Percentiles rank a stretch among this genome's conserved stretches.
phyloP scores from a whole-genome alignment of 2,329 filamentous ascomycete species.

The Epichloe uncinata region DNA sequence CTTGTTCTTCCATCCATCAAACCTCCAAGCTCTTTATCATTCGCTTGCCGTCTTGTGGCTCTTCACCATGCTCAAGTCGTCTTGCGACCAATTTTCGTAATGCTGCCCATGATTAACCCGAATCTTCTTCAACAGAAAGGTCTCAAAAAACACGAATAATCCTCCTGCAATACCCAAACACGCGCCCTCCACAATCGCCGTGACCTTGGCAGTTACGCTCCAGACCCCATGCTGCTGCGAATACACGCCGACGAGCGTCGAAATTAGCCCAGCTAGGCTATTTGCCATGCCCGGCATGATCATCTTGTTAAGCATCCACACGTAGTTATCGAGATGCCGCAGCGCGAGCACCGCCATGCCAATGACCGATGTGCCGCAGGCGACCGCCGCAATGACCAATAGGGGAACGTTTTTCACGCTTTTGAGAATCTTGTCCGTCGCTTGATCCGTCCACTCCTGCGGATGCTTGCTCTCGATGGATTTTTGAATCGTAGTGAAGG shows the following conservation, averaged over 20 bases:
- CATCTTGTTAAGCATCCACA: conserved; percentile 39
- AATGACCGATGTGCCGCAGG: conserved; percentile 21
- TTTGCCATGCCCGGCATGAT: conserved; percentile 34
- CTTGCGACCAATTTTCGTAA: conserved; percentile 10
- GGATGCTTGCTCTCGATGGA: conserved; percentile 12
- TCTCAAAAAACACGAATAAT: conserved; percentile 19
- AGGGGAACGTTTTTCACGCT: conserved; percentile 23
- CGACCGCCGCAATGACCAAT: conserved; percentile 29
- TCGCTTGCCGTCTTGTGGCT: not conserved
- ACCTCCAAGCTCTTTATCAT: not conserved
- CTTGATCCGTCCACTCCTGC: conserved; percentile 7
- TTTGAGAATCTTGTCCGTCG: conserved; percentile 12
- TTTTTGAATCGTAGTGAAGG: conserved; percentile 29
- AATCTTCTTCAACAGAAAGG: conserved; percentile 18
- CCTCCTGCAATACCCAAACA: conserved; percentile 14
- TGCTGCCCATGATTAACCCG: conserved; percentile 15
- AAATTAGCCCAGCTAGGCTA: conserved; percentile 34
- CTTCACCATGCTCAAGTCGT: not conserved
- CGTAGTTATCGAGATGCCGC: conserved; percentile 33
- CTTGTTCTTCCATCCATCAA: not conserved
- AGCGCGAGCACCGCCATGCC: conserved; percentile 30
- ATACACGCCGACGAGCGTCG: conserved; percentile 36
- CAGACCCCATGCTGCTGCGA: conserved; percentile 30
- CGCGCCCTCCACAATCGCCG: conserved; percentile 22
- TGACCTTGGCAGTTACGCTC: conserved; percentile 27